A percentile compares a stretch with the other conserved stretches of the same genome.
Conservation (phyloP, 1,284 basidiomycete species). For the Violaceomyces palustris region DNA sequence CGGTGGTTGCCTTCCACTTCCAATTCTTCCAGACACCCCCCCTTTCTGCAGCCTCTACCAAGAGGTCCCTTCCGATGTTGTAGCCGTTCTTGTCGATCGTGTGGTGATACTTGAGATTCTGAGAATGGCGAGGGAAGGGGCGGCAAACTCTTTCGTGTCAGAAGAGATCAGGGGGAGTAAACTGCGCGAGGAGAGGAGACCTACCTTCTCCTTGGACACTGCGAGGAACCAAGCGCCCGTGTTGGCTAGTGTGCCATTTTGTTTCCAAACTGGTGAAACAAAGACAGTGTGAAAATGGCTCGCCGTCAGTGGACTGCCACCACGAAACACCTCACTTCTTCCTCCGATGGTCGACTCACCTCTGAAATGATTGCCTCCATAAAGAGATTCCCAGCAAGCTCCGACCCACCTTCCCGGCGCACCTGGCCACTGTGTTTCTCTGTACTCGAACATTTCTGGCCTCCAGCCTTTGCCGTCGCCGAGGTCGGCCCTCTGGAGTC, state of each 20-base stretch:
- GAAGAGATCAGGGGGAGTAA: not conserved
- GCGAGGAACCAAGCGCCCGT: slow-evolving; percentile 54
- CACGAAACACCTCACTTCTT: no score
- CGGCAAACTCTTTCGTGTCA: not conserved
- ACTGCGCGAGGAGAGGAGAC: no score
- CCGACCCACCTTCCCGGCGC: slow-evolving; percentile 51
- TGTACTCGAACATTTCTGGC: slow-evolving; percentile 50
- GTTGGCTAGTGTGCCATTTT: slow-evolving; percentile 51
- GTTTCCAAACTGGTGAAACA: slow-evolving; percentile 50
- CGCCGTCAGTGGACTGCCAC: not conserved
- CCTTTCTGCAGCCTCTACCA: slow-evolving; percentile 40
- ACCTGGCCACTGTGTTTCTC: slow-evolving; percentile 44
- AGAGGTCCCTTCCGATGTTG: slow-evolving; percentile 49
- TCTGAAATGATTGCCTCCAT: slow-evolving; percentile 53
- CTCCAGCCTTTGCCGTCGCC: slow-evolving; percentile 71
- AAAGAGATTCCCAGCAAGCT: slow-evolving; percentile 47
- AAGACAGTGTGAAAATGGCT: not conserved
- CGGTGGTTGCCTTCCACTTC: slow-evolving; percentile 45
- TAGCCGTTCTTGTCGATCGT: slow-evolving; percentile 52
- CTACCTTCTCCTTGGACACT: slow-evolving; percentile 48
- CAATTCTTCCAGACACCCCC: slow-evolving; percentile 47
- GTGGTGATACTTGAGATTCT: slow-evolving; percentile 43
- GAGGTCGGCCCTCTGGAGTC: slow-evolving; percentile 69
- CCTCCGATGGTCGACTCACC: slow-evolving; percentile 2
- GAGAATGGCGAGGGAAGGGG: not conserved